Conservation (phyloP, 768 basidiomycete species). For the Leccinum incarnatum region DNA sequence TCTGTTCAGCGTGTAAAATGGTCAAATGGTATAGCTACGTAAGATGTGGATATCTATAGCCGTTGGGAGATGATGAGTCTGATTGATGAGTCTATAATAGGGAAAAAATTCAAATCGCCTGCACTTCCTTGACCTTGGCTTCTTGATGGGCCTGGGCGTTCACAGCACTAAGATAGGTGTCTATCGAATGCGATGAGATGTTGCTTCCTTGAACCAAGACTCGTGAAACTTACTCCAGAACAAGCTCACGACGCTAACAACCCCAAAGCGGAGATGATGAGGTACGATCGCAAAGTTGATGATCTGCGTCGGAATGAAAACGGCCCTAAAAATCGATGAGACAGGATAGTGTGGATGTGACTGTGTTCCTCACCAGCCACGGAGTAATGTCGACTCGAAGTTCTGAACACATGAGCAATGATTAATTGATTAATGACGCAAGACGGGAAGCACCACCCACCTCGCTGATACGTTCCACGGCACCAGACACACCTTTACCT, state of each 20-base stretch:
- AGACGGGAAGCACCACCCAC: constrained; percentile 18
- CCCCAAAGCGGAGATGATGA: constrained; percentile 69
- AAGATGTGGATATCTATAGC: constrained; percentile 5
- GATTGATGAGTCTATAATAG: not conserved
- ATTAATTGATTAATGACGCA: not conserved
- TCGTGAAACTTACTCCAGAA: constrained; percentile 67
- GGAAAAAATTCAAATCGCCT: constrained; percentile 1
- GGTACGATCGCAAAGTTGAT: constrained; percentile 80
- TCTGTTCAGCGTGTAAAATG: not conserved
- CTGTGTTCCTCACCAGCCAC: constrained; percentile 58
- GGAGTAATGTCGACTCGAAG: constrained; percentile 70
- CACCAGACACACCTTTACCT: constrained; percentile 58
- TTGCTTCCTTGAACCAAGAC: not conserved
- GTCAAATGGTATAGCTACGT: constrained; percentile 8
- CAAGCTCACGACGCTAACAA: constrained; percentile 73
- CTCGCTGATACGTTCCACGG: constrained; percentile 43
- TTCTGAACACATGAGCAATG: constrained; percentile 39
- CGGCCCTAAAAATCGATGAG: constrained; percentile 43
- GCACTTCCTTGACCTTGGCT: not conserved
- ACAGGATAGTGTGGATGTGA: not conserved
- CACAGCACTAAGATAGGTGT: constrained; percentile 60
- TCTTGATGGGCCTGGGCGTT: constrained; percentile 36
- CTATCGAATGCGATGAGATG: constrained; percentile 29
- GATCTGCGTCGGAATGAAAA: constrained; percentile 73
- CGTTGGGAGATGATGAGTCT: constrained; percentile 9